Evolutionary conservation across 1,139 yeast genomes (phyloP), one percentile per base, ranked within the genome.

Genomic region (Blastobotrys ciferrii): DNA sequence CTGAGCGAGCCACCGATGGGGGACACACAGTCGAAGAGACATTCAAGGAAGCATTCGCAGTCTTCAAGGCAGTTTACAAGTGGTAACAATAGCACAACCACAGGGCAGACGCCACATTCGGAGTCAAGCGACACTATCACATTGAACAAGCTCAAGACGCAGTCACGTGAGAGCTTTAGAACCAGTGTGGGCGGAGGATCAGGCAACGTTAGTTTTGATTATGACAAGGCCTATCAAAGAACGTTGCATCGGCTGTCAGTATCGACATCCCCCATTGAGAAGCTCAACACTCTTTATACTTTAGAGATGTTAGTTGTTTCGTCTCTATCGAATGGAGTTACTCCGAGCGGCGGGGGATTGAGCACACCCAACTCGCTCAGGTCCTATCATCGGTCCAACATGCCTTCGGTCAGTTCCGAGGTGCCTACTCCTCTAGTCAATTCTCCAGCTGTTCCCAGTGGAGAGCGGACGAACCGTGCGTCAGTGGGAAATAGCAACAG

Each of bases 231-330:
- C 2, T 64, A 63, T 50, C 49, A 51, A 20, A 51, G 53, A 25
- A 49, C 63, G 31, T 52, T 64, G 41, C 54, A 53, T 35, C 51
- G 57, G 47, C 49, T 64, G 13, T 62, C 67, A 0, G 57, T 59
- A 3, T 54, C 51, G 12, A 65, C 66, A 3, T 64, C 68, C 3
- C 68, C 68, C 2, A 50, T 60, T 42, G 62, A 57, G 20, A 64
- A 64, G 51, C 53, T 64, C 36, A 57, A 57, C 17, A 50, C 60
- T 11, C 44, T 64, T 15, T 60, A 62, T 40, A 64, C 65, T 36
- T 54, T 64, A 12, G 68, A 56, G 33, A 51, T 58, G 50, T 52
- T 64, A n/a, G 67, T 64, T 19, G 68, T 63, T 2, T 55, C 61
- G 6, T 56, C 64, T 1, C 48, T 63, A 9, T 53, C 59, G 17